These are phyloP conservation scores for Escovopsis sp. DNA, from an alignment of 2,329 filamentous ascomycete species.

Conservation along the genomic window DNA sequence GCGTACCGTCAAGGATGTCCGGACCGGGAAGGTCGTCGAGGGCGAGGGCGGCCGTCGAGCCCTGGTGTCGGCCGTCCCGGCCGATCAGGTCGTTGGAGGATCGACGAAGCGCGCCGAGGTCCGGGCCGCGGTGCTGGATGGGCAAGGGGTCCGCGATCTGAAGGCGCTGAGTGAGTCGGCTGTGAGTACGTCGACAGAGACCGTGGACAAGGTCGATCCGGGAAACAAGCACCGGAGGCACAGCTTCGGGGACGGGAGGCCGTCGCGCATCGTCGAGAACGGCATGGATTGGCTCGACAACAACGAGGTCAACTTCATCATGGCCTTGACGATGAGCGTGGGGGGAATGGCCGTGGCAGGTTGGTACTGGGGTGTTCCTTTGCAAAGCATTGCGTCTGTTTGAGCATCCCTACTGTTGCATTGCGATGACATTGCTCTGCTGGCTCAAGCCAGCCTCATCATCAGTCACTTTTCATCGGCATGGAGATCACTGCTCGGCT, in stretches of 20 bases:
- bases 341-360: constrained; percentile 54
- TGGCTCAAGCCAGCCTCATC: background rate
- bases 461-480: no score
- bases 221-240: constrained; percentile 33
- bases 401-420: no score
- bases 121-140: constrained; percentile 26
- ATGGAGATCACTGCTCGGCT: no score
- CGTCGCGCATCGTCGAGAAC: constrained; percentile 49
- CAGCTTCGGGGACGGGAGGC: constrained; percentile 38
- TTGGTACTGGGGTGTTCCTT: constrained; percentile 43
- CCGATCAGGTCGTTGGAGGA: constrained; percentile 11
- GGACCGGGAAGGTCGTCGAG: constrained; percentile 78
- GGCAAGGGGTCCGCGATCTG: constrained; percentile 28
- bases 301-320: constrained; percentile 87
- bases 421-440: background rate
- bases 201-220: constrained; percentile 30
- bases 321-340: constrained; percentile 71
- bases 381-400: constrained; percentile 2
- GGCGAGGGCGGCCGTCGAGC: constrained; percentile 57
- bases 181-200: constrained; percentile 20
- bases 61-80: constrained; percentile 25
- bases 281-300: constrained; percentile 72
- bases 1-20: constrained; percentile 69
- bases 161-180: constrained; percentile 19
- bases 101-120: constrained; percentile 20